Conservation (phyloP, 805 yeast genomes). For the Sugiyamaella valdiviana region DNA sequence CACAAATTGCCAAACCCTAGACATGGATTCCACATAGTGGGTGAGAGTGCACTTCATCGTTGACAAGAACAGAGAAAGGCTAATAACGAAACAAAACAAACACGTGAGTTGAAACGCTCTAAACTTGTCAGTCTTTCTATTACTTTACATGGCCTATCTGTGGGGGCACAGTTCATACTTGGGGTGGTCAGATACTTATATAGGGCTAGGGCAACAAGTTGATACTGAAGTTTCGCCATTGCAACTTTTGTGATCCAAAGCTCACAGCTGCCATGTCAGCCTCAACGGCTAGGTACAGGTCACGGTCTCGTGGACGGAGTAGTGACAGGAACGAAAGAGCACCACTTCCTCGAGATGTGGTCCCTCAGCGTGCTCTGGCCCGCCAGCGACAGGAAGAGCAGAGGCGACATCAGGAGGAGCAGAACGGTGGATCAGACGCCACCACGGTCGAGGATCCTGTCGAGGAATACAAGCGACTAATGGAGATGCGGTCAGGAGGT, state of each 20-base stretch:
- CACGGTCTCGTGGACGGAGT: background rate
- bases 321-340: conserved; percentile 21
- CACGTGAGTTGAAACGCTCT: no score
- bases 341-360: conserved; percentile 18
- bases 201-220: background rate
- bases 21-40: no score
- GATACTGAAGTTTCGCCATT: background rate
- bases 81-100: no score
- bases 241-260: background rate
- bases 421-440: conserved; percentile 3
- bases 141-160: no score
- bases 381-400: conserved; percentile 18
- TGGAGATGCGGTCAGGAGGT: conserved; percentile 40
- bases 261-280: background rate
- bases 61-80: no score
- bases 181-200: background rate
- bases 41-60: no score
- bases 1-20: background rate
- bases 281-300: background rate
- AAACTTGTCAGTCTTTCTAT: no score
- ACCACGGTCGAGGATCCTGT: conserved; percentile 20
- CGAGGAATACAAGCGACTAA: conserved; percentile 35
- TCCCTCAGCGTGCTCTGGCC: conserved; percentile 22
- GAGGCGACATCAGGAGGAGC: conserved; percentile 14
- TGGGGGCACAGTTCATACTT: no score